These are phyloP conservation scores for Hypoxylon sp. DNA, from an alignment of 2,329 filamentous ascomycete species.

Conservation along the genomic window DNA sequence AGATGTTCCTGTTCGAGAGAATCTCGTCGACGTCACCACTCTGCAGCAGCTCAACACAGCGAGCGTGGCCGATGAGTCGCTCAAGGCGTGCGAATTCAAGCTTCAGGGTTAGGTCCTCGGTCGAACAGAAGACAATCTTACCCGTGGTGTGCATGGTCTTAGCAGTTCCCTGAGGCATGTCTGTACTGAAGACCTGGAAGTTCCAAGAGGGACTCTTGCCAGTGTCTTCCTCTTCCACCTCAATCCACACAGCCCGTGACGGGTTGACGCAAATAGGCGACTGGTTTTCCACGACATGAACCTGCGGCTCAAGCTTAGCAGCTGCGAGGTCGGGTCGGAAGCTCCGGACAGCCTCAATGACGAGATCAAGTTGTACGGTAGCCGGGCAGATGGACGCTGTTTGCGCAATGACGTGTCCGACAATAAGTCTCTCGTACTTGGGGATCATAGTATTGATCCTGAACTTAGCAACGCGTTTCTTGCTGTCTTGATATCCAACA, in stretches of 20 bases:
- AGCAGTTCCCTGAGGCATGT: conserved; percentile 27
- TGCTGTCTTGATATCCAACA: conserved; percentile 48
- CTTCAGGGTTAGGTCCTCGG: conserved; percentile 28
- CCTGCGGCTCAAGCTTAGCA: conserved; percentile 46
- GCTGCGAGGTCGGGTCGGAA: conserved; percentile 47
- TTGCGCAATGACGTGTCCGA: conserved; percentile 56
- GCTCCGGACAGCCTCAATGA: conserved; percentile 50
- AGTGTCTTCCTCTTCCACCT: conserved; percentile 35
- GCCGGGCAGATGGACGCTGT: conserved; percentile 56
- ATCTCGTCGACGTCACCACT: conserved; percentile 50
- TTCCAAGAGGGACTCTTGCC: conserved; percentile 34
- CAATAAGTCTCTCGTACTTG: conserved; percentile 54
- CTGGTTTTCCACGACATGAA: conserved; percentile 32
- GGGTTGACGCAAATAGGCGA: conserved; percentile 41
- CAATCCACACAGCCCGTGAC: conserved; percentile 37
- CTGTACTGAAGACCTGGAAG: conserved; percentile 39
- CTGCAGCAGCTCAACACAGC: conserved; percentile 50
- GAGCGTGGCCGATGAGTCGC: conserved; percentile 53
- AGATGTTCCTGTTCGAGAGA: conserved; percentile 56
- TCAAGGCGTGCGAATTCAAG: conserved; percentile 48
- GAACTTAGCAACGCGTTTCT: conserved; percentile 53
- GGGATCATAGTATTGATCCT: conserved; percentile 56
- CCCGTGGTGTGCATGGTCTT: conserved; percentile 37
- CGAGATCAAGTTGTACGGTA: conserved; percentile 54
- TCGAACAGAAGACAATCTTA: conserved; percentile 35